Base-by-base conservation (phyloP, 2,329 filamentous ascomycete genomes). In the Fusarium sp. region DNA sequence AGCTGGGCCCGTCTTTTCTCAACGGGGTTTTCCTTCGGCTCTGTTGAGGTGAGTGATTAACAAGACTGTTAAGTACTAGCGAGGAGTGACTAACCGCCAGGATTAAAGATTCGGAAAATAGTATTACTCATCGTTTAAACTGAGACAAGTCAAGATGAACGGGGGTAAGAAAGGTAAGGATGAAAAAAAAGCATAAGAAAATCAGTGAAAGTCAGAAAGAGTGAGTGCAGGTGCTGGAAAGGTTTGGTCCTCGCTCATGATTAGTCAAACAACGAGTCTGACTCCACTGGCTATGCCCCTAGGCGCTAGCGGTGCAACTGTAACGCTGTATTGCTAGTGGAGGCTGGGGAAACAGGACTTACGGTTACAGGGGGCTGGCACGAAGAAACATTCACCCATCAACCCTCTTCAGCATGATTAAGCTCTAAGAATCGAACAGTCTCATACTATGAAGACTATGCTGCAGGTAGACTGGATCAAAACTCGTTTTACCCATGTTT, bases 81-180 rank as follows among this genome's bases (percentile, higher is more conserved):
- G n/a, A 11, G 22, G 15, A 5, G 17, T 7, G 32, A 62, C 66
- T 22, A 4, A 77, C 76, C 76, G 17, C 53, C 60, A 8, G 76
- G 76, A 9, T 77, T 78, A n/a, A 78, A 78, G 5, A 78, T 77
- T 20, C 75, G 75, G 28, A 78, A 78, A 28, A 78, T 76, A 39
- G 57, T 66, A 20, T 58, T 56, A 32, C 56, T 37, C 71, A 73
- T 73, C 14, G 24, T 26, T 24, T 24, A 20, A 15, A 17, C 20
- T 33, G 10, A n/a, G 6, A 20, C 13, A 11, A 37, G 14, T 15
- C 2, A 40, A 14, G n/a, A 22, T 39, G 20, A 35, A n/a, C 30
- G 7, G 2, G 3, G 6, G 9, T 22, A 19, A 28, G 4, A 11
- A 14, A 10, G 24, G 53, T 47, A 26, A 46, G 61, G 61, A 17